Evolutionary conservation across 306 rosid species (phyloP), one percentile per base, ranked within the genome.

Genomic region (Hippophae gyantsensis): DNA sequence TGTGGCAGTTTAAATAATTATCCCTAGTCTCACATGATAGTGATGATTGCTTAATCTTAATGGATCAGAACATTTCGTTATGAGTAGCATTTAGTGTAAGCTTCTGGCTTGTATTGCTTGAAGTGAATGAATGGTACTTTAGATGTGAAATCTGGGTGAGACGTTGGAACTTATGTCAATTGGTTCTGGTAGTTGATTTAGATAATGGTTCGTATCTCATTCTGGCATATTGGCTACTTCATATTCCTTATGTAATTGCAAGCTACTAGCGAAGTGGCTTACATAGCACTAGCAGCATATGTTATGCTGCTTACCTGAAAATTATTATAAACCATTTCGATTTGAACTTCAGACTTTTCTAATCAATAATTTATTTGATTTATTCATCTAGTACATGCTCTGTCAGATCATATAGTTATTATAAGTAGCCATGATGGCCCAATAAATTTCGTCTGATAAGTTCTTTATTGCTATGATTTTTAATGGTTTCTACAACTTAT

Each of bases 401-500:
- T 13, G 14, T 55, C 48, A 38, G 42, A 55, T 61, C 40, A 32
- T 56, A 54, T 14, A 11, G 44, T 63, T 52, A 42, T 49, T 8
- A 44, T 7, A 8, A 14, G 50, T 52, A 2, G 38, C n/a, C 9
- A 14, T 52, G 38, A 13, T n/a, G 65, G 38, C 38, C 43, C 58
- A 18, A 50, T 13, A 48, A 25, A 6, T 51, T 49, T 18, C 14
- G 41, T 10, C 13, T 5, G 41, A 12, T 44, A 55, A 67, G 62
- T 26, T 43, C 6, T 13, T 58, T 32, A 6, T 63, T 43, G 62
- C 44, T 52, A 32, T 52, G 50, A 4, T 18, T 26, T 26, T 48
- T 18, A 57, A 68, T 32, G 57, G 52, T 66, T 52, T 52, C 49
- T 8, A 48, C 45, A 67, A 61, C 65, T 67, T 64, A 8, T 53